Evolutionary conservation across 768 basidiomycete species (phyloP), one percentile per base, ranked within the genome.

Genomic region (Lentinula raphanica): DNA sequence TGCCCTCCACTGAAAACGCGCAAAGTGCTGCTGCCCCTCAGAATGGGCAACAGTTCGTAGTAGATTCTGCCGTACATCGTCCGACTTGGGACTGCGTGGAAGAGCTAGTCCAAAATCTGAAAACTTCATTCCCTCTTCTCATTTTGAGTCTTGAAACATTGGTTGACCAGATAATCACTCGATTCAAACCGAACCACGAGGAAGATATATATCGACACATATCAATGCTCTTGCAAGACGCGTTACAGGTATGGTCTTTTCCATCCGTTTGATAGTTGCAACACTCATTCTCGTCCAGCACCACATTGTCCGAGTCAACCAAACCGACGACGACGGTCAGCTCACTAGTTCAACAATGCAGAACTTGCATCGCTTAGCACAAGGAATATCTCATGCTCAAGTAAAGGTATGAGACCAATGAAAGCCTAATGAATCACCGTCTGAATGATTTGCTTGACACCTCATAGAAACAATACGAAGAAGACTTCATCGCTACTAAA

Each of bases 131-230:
- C 79, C 97, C 97, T 0, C 80, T 99, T 6, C 81, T 99, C 35
- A 92, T 96, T 29, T 77, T 98, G 21, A 97, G 94, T 58, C 79
- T 99, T 79, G 97, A 99, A 74, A 95, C 93, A 15, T 90, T 98
- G 81, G 90, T 95, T 3, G 97, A 99, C 63, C 94, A 98, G 71
- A 90, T 99, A 62, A 80, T 85, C 21, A 82, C 86, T 59, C 84
- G 94, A 53, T 96, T 98, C 76, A 96, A 97, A 69, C 84, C 90
- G 2, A 79, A 83, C 1, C 81, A 85, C 2, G 97, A 99, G 59
- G 97, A 99, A 72, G 95, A 98, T 62, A 86, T 94, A 6, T 98
- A 98, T 72, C 84, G 97, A 17, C 84, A 92, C 64, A 84, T 94
- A 45, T 89, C 87, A 62, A 88, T 95, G 74, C 74, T 98, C 21